Evolutionary conservation across 139 green algal species (phyloP), one percentile per base, ranked within the genome.

Genomic region (Deuterostichococcus epilithicus): DNA sequence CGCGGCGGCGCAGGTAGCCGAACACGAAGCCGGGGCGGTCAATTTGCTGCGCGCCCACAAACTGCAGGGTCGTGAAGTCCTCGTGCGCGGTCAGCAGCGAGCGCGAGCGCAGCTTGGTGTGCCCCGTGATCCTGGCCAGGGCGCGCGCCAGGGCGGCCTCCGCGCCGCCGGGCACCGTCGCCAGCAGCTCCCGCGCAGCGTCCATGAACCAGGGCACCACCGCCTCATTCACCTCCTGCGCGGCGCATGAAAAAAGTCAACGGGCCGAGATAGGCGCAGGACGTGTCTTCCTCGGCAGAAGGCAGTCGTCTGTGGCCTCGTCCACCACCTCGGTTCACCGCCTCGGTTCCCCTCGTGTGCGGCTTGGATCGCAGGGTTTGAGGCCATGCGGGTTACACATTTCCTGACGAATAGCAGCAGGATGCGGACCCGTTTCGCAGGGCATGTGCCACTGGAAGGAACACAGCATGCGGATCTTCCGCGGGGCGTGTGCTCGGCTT

Each of bases 21-120:
- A 90, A 98, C 52, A 97, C 92, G 42, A 90, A 90, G 5, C 85
- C 80, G 5, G 84, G 85, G 37, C 74, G 76, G 68, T 84, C 66
- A 28, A 88, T 78, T 77, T 83, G 74, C 32, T 28, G 68, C 5
- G 18, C 28, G 28, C 32, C 75, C 3, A 78, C 67, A 45, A 89
- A 86, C 45, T 88, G 84, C 67, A 98, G 83, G 2, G 94, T 98
- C 34, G 86, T 89, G 76, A 75, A 89, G 75, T 96, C 94, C 44
- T 97, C 91, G 81, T 97, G 89, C 25, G 91, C 91, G 4, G 90
- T 95, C 35, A 98, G 83, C 81, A 98, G 82, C 36, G 90, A 96
- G 58, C 94, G 87, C 1, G 82, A 76, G 78, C 88, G 84, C 78
- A 96, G 78, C 74, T 86, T 80, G n/a, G 82, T 92, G 84, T 92